Conservation (phyloP, 352 stramenopile species). For the Globisporangium nodosum region DNA sequence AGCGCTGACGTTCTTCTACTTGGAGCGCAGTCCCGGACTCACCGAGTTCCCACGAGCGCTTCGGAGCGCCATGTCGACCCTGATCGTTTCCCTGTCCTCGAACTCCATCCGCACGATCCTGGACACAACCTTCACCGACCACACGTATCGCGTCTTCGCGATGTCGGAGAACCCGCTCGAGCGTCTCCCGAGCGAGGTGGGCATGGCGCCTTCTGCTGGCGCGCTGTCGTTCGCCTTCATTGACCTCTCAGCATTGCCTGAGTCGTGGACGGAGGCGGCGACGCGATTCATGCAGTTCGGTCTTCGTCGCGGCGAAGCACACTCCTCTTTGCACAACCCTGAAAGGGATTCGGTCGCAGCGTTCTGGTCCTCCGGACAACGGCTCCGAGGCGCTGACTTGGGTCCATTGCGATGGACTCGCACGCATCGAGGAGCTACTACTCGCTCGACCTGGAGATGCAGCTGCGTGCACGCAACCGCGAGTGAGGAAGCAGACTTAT, state of each 20-base stretch:
- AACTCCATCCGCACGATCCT: neutral
- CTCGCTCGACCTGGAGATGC: neutral
- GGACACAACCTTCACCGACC: neutral
- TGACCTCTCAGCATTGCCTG: neutral
- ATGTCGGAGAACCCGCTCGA: conserved; percentile 9
- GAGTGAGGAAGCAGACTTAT: neutral
- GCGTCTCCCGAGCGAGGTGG: neutral
- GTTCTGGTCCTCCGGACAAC: neutral
- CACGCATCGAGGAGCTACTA: no score
- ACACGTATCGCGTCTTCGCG: no score
- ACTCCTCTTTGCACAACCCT: neutral
- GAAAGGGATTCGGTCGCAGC: neutral
- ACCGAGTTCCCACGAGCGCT: conserved; percentile 6
- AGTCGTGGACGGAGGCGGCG: neutral
- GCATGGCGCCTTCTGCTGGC: neutral
- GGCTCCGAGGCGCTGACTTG: no score
- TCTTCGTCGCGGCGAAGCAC: neutral
- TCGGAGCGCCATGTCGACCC: neutral
- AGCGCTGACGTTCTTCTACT: conserved; percentile 9
- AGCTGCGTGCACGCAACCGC: neutral
- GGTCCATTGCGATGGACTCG: neutral
- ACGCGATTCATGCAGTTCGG: neutral
- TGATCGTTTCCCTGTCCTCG: neutral
- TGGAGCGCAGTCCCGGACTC: conserved; percentile 11
- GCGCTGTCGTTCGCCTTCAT: neutral